Percentiles rank a stretch among this genome's conserved stretches.
Conservation (phyloP, 371 early-diverging fungal genomes). For the Mucor lusitanicus region DNA sequence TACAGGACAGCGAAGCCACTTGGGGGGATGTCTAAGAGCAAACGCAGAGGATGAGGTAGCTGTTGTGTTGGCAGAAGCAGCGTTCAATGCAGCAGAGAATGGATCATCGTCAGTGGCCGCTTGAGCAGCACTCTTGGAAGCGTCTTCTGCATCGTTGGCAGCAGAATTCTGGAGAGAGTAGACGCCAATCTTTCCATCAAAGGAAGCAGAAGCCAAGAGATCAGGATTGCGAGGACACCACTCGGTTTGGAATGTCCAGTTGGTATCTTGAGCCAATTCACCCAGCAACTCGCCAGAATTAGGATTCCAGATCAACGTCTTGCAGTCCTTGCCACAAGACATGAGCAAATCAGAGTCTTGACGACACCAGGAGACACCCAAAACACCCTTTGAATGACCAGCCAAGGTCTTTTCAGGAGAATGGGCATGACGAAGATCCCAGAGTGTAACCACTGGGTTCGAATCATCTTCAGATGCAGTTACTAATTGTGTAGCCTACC, state of each 20-base stretch:
- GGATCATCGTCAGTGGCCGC: constrained; percentile 4
- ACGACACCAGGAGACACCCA: constrained; percentile 90
- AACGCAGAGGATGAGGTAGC: neutral
- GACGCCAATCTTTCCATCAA: constrained; percentile 83
- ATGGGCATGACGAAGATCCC: constrained; percentile 93
- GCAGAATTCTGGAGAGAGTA: constrained; percentile 77
- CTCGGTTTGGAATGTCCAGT: constrained; percentile 92
- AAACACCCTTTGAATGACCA: constrained; percentile 89
- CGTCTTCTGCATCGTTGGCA: constrained; percentile 29
- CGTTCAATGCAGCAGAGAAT: constrained; percentile 24
- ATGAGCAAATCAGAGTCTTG: constrained; percentile 88
- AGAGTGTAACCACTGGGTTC: constrained; percentile 80
- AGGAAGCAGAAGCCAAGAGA: constrained; percentile 80
- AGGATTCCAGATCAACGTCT: constrained; percentile 90
- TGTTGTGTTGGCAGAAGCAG: constrained; percentile 1
- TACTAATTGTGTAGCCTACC: constrained; percentile 20
- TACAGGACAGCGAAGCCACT: constrained; percentile 90
- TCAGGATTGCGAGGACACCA: constrained; percentile 91
- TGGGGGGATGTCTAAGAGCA: constrained; percentile 68
- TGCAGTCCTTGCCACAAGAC: constrained; percentile 90
- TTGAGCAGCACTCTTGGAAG: constrained; percentile 17
- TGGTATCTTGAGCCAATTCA: constrained; percentile 74
- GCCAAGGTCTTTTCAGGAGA: constrained; percentile 79
- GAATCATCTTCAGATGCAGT: constrained; percentile 84
- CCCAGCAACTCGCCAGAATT: constrained; percentile 67